Evolutionary conservation across 1,284 basidiomycete genomes (phyloP), one percentile per base, ranked within the genome.

Genomic region (Wallemia ichthyophaga): DNA sequence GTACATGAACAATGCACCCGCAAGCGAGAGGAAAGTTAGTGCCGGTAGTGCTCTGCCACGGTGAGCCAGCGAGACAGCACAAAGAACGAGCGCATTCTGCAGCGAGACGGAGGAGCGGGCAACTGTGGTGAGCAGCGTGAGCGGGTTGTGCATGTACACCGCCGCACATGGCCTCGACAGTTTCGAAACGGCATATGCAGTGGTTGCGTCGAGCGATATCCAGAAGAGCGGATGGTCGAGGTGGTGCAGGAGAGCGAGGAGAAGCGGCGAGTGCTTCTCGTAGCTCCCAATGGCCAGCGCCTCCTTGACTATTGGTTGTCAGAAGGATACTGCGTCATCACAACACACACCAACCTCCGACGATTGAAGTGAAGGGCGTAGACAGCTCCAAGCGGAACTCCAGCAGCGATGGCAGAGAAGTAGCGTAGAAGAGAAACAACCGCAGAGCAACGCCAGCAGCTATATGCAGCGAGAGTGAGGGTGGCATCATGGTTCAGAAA

Each of bases 331-430:
- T 31, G 7, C 17, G 7, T 31, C 28, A 31, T 31, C 28, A 31
- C 17, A 31, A 7, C 7, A 31, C 28, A 31, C 28, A 31, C 28
- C 17, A 31, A 31, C 28, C 7, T 7, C 7, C 17, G 7, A 70
- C 71, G 68, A 82, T 82, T 19, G 83, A 81, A 5, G 83, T 89
- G 64, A 89, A 66, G 0, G 88, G 84, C 1, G 86, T 85, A 0
- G 81, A 77, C 21, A 94, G 73, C 66, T 86, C 82, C 28, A 83
- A 82, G 63, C 74, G 66, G 23, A 69, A 66, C 58, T 71, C 66
- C 0, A 75, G 65, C 1, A 65, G 57, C 0, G 58, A 58, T 7
- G 69, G 64, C 2, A 71, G 53, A 9, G 65, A 37, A 0, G 70
- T 68, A n/a, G 64, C 62, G 5, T 61, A 53, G 60, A 71, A 69